These are phyloP conservation scores for Toxicodendron radicans DNA, from an alignment of 345 rosid genomes.

Conservation along the genomic window DNA sequence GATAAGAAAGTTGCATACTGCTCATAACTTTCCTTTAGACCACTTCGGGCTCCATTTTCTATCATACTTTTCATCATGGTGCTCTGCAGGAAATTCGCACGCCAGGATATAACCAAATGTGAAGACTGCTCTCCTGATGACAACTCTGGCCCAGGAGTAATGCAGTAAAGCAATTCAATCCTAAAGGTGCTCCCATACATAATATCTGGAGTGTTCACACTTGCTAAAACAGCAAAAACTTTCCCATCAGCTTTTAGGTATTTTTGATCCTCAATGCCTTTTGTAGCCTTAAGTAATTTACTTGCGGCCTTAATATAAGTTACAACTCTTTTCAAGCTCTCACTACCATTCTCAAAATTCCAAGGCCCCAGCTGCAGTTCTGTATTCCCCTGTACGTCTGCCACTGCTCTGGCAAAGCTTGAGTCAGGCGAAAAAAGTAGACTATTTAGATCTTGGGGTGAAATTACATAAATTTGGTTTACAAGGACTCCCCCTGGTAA, in stretches of 20 bases:
- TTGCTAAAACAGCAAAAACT: slow-evolving; percentile 53
- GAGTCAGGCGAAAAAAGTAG: slow-evolving; percentile 79
- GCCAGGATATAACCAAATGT: slow-evolving; percentile 82
- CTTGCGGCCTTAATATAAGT: slow-evolving; percentile 77
- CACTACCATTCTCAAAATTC: slow-evolving; percentile 63
- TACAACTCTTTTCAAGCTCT: slow-evolving; percentile 59
- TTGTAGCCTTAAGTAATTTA: slow-evolving; percentile 78
- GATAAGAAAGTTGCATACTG: slow-evolving; percentile 59
- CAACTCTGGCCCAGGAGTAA: slow-evolving; percentile 76
- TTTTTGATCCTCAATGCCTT: slow-evolving; percentile 79
- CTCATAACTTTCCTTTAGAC: slow-evolving; percentile 79
- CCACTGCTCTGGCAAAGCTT: slow-evolving; percentile 48
- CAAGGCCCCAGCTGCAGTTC: slow-evolving; percentile 76
- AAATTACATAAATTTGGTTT: slow-evolving; percentile 61
- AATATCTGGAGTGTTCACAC: slow-evolving; percentile 87
- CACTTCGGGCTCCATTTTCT: slow-evolving; percentile 87
- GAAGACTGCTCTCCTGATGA: slow-evolving; percentile 78
- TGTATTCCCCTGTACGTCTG: slow-evolving; percentile 74
- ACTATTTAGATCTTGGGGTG: slow-evolving; percentile 64
- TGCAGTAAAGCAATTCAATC: slow-evolving; percentile 68
- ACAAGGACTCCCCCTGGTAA: slow-evolving; percentile 85
- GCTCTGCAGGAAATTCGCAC: slow-evolving; percentile 84
- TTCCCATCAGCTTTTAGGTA: slow-evolving; percentile 82
- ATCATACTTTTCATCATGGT: slow-evolving; percentile 95
- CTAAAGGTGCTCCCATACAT: slow-evolving; percentile 78